Base-by-base conservation (phyloP, 2,329 filamentous ascomycete genomes). In the Aaosphaeria arxii region DNA sequence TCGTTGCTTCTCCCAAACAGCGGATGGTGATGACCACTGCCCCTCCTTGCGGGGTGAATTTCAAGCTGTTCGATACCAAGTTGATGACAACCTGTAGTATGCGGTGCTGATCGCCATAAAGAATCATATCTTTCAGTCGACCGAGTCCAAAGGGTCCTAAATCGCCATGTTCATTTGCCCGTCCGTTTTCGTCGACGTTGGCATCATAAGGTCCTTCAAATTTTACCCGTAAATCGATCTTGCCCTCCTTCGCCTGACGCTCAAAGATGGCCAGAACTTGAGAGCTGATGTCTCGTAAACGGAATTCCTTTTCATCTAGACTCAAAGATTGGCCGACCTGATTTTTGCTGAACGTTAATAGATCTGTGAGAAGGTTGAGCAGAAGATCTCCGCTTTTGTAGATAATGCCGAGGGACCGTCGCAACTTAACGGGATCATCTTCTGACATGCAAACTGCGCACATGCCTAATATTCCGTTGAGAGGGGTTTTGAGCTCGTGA, bases 401-500 rank as follows among this genome's bases (percentile, higher is more conserved):
- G 17, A 96, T 85, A 13, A 91, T 90, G 59, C 89, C 88, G 5
- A 96, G 76, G 1, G 88, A 94, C 57, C 91, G 83, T 67, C 91
- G 91, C 54, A 96, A 84, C 55, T 86, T 83, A 31, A 78, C 69
- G 11, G 91, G 74, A 59, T 95, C 89, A 43, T 91, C 86, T 66
- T 96, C 91, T 54, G 91, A 88, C 89, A 96, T 94, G 69, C 89
- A 94, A 1, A 96, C 87, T 0, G 90, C 88, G 57, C 87, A 91
- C 87, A 96, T 94, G 50, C 94, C 94, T 61, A 99, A 78, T 43
- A 97, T 96, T 9, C 92, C 94, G 63, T 97, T 97, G 48, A 97
- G 78, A 0, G 94, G 94, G 1, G 94, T 99, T 66, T 96, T 95
- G 33, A 99, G 78, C 69, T 97, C 84, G 57, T 87, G 84, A 1